These are phyloP conservation scores for Axilococcus clingmanii DNA, from an alignment of 139 green algal species.

Conservation along the genomic window DNA sequence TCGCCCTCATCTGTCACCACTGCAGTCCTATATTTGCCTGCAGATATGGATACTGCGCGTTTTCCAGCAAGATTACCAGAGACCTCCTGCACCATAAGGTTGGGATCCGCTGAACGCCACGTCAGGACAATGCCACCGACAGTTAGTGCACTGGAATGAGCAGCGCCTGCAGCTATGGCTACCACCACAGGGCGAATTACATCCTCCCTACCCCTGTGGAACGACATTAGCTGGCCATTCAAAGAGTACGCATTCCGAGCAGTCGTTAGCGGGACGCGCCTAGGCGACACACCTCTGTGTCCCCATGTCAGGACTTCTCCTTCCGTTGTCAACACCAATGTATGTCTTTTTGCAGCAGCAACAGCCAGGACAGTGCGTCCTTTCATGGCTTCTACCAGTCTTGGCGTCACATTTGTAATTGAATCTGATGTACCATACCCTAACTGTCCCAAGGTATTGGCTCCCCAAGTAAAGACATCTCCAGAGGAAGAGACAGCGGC, in stretches of 20 bases:
- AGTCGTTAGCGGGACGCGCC: constrained; percentile 47
- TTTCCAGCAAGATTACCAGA: constrained; percentile 49
- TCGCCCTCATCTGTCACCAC: constrained; percentile 62
- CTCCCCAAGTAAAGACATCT: constrained; percentile 72
- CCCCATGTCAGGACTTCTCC: constrained; percentile 84
- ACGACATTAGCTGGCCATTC: constrained; percentile 23
- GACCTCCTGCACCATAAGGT: constrained; percentile 51
- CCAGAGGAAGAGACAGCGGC: constrained; percentile 56
- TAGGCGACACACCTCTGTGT: constrained; percentile 54
- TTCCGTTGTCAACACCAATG: constrained; percentile 54
- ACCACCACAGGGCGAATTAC: constrained; percentile 50
- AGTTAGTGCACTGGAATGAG: constrained; percentile 57
- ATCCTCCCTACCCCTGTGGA: constrained; percentile 60
- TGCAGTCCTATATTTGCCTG: constrained; percentile 80
- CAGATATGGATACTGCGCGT: constrained; percentile 34
- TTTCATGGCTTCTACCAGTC: constrained; percentile 70
- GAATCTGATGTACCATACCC: constrained; percentile 73
- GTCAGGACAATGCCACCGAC: constrained; percentile 50
- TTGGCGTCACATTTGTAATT: constrained; percentile 48
- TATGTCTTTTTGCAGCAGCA: constrained; percentile 82
- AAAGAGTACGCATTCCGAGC: constrained; percentile 4
- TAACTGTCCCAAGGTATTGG: constrained; percentile 66
- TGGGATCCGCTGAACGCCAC: constrained; percentile 54
- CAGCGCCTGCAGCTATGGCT: constrained; percentile 52
- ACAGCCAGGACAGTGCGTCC: constrained; percentile 49